Evolutionary conservation across 805 yeast genomes (phyloP), one percentile per base, ranked within the genome.

Genomic region (Nakazawaea populi): DNA sequence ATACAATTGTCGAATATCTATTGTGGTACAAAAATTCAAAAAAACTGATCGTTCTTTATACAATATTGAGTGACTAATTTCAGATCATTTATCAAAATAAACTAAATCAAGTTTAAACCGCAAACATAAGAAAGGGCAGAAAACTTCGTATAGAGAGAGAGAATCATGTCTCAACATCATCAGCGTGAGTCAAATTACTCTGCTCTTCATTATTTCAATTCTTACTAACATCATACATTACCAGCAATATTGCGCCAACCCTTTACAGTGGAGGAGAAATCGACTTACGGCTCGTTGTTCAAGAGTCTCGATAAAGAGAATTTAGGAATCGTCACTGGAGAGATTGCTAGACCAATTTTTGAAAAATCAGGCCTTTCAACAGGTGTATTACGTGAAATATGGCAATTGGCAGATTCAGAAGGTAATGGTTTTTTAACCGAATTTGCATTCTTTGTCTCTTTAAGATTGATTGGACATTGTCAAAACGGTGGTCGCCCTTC

Each of bases 371-470:
- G 96, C 1, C 74, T 94, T 45, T 83, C 94, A 5, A 85, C 95
- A 4, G 73, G 83, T 14, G 70, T 79, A 32, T 73, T 94, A 36
- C 96, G 97, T 8, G 94, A 90, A 67, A 84, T 94, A 55, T 94
- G 99, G 99, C 91, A 87, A 65, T 65, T 87, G 36, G 90, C 96
- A n/a, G 99, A 94, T 68, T 77, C 80, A n/a, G 83, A 82, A 53
- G 89, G 89, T 69, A 76, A 82, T 55, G 99, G 99, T 0, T 87
- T 84, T 61, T 73, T 94, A 55, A 85, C 85, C 58, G 88, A 84
- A 62, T 74, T 77, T 51, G 92, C 91, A 29, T 94, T 94, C 67
- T 80, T 87, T 55, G 77, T 82, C 48, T 96, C 97, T 24, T 77
- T 94, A 81, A 80, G 99, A 64, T 72, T 89, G 57, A 87, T 94